Conservation (phyloP, 2,329 filamentous ascomycete species). For the Gaeumannomyces tritici region DNA sequence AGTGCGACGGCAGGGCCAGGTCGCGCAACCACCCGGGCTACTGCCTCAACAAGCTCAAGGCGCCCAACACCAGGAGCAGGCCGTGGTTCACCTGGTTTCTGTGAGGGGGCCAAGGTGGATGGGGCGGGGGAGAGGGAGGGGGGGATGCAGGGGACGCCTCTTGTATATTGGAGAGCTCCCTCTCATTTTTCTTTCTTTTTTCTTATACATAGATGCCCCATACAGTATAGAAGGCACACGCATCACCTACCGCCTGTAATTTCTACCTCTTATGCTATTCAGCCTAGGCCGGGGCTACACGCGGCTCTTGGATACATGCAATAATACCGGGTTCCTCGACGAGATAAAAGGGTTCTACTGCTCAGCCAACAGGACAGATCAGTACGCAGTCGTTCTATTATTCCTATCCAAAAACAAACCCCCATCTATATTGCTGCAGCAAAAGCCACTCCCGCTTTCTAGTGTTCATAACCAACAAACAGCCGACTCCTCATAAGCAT, state of each 20-base stretch:
- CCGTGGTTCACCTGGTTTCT: constrained; percentile 22
- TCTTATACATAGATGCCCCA: too few species aligned
- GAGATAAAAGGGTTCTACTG: too few species aligned
- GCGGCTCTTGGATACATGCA: background rate
- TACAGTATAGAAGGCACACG: background rate
- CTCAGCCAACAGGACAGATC: background rate
- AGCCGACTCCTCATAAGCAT: background rate
- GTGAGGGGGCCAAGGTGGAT: constrained; percentile 7
- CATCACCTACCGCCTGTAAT: background rate
- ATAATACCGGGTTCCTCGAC: background rate
- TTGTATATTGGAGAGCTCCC: too few species aligned
- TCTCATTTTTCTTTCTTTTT: background rate
- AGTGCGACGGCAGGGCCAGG: constrained; percentile 23
- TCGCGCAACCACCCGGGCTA: constrained; percentile 21
- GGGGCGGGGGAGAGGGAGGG: too few species aligned
- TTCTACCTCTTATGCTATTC: background rate
- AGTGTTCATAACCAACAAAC: background rate
- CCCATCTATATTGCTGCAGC: background rate
- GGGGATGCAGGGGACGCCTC: too few species aligned
- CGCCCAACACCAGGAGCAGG: constrained; percentile 20
- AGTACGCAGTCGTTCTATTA: background rate
- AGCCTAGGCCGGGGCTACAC: background rate
- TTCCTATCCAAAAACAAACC: background rate
- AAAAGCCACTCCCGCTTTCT: background rate
- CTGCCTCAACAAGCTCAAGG: constrained; percentile 27